phyloP scores from a whole-genome alignment of 495 filamentous ascomycete genomes.

The Penicillium roqueforti region DNA sequence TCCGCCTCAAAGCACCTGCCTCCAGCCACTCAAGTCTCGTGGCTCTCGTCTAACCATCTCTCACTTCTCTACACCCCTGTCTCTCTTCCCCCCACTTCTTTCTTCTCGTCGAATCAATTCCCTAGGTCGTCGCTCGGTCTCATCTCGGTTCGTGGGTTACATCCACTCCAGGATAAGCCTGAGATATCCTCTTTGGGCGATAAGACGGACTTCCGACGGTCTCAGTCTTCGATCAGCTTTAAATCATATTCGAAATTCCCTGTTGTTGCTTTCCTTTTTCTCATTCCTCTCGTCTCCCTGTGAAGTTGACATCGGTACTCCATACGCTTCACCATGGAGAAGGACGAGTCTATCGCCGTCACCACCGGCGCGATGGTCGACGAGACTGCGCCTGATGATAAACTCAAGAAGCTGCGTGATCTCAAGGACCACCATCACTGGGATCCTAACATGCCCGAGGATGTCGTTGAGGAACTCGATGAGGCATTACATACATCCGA shows the following conservation, averaged over 20 bases:
- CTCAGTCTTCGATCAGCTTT: neutral
- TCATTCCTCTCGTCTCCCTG: conserved; percentile 43
- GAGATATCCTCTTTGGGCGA: conserved; percentile 11
- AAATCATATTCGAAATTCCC: neutral
- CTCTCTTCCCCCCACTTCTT: conserved; percentile 1
- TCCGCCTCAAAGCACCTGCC: neutral
- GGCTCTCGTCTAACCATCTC: neutral
- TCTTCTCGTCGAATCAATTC: conserved; percentile 7
- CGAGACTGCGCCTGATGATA: conserved; percentile 45
- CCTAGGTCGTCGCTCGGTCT: neutral
- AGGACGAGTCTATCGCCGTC: conserved; percentile 28
- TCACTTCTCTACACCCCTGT: neutral
- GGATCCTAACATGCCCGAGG: conserved; percentile 65
- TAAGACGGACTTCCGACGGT: conserved; percentile 20
- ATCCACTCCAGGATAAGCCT: conserved; percentile 6
- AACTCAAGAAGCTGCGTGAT: conserved; percentile 33
- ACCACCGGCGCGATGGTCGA: conserved; percentile 22
- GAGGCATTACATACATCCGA: conserved; percentile 53
- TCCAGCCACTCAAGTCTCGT: neutral
- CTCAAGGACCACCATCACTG: conserved; percentile 59
- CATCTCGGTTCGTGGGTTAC: conserved; percentile 12
- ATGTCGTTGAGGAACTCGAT: conserved; percentile 58
- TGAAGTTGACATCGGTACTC: conserved; percentile 5
- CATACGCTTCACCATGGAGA: conserved; percentile 23
- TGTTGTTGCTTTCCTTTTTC: neutral